Evolutionary conservation across 2,329 filamentous ascomycete genomes (phyloP).

Genomic region (Basipetospora chlamydospora): DNA sequence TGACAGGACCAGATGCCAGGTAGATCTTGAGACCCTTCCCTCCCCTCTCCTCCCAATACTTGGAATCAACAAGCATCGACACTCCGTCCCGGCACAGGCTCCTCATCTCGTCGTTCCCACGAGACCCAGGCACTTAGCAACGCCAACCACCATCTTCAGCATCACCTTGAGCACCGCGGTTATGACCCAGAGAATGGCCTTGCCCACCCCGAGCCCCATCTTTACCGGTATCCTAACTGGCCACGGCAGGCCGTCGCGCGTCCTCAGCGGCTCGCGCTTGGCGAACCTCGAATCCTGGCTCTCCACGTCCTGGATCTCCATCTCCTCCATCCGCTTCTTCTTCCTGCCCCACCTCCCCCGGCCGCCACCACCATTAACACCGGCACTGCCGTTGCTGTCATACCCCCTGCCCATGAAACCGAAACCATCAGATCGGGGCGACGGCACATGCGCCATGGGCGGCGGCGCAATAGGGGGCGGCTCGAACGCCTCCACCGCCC

Average conservation of each 20-base stretch:
- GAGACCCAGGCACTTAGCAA: slow-evolving; percentile 33
- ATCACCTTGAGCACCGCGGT: slow-evolving; percentile 40
- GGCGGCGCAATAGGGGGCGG: slow-evolving; percentile 33
- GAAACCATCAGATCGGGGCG: slow-evolving; percentile 7
- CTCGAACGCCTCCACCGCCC: slow-evolving; percentile 35
- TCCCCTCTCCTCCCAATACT: too few relatives aligned
- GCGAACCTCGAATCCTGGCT: slow-evolving; percentile 29
- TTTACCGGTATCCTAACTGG: slow-evolving; percentile 33
- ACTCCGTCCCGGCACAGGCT: neutral
- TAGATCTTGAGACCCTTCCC: too few relatives aligned
- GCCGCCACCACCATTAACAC: too few relatives aligned
- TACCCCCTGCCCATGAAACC: too few relatives aligned
- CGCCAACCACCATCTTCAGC: slow-evolving; percentile 31
- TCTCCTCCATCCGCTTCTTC: slow-evolving; percentile 32
- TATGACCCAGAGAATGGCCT: slow-evolving; percentile 42
- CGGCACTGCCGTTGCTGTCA: neutral
- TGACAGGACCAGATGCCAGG: neutral
- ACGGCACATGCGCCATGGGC: slow-evolving; percentile 11
- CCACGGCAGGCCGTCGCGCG: slow-evolving; percentile 34
- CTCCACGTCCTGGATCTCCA: slow-evolving; percentile 45
- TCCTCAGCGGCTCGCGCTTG: slow-evolving; percentile 9
- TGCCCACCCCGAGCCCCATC: slow-evolving; percentile 37
- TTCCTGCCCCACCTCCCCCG: slow-evolving; percentile 7
- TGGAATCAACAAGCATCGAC: too few relatives aligned
- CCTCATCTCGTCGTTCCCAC: slow-evolving; percentile 3